A percentile compares a stretch with the other conserved stretches of the same genome.
Conservation (phyloP, 2,329 filamentous ascomycete species). For the Fusarium zealandicum region DNA sequence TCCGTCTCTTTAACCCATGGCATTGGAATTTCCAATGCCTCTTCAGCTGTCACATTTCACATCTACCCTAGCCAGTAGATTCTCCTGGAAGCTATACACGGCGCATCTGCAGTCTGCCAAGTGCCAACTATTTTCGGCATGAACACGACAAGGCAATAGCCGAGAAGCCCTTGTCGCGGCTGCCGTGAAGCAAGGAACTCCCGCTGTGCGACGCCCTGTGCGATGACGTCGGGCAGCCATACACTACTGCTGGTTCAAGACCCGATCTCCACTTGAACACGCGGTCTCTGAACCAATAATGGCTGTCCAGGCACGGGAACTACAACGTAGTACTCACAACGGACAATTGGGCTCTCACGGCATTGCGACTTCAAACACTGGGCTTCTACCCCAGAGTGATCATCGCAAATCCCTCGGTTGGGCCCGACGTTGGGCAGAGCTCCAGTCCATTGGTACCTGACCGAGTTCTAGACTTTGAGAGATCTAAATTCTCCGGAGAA, state of each 20-base stretch:
- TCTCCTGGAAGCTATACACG: background rate
- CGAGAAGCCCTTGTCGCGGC: slow-evolving; percentile 17
- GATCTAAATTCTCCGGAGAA: slow-evolving; percentile 21
- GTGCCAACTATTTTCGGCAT: no score
- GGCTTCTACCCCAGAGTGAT: slow-evolving; percentile 33
- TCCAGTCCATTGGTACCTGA: slow-evolving; percentile 24
- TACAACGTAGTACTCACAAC: no score
- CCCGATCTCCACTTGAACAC: slow-evolving; percentile 14
- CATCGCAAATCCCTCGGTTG: slow-evolving; percentile 33
- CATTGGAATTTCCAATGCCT: slow-evolving; percentile 8
- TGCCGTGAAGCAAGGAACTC: slow-evolving; percentile 33
- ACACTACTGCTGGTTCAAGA: slow-evolving; percentile 18
- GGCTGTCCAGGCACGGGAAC: background rate
- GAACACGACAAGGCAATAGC: background rate
- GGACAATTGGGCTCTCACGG: slow-evolving; percentile 5
- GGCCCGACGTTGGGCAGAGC: slow-evolving; percentile 35
- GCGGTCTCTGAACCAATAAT: slow-evolving; percentile 24
- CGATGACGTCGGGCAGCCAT: slow-evolving; percentile 37
- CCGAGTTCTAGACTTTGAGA: slow-evolving; percentile 3
- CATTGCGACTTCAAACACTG: slow-evolving; percentile 13
- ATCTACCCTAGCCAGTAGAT: no score
- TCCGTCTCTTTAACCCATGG: background rate
- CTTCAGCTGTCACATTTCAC: background rate
- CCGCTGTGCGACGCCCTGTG: slow-evolving; percentile 21
- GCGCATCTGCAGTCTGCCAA: slow-evolving; percentile 5